Conservation (phyloP, 495 filamentous ascomycete species). For the Penicillium mononematosum region DNA sequence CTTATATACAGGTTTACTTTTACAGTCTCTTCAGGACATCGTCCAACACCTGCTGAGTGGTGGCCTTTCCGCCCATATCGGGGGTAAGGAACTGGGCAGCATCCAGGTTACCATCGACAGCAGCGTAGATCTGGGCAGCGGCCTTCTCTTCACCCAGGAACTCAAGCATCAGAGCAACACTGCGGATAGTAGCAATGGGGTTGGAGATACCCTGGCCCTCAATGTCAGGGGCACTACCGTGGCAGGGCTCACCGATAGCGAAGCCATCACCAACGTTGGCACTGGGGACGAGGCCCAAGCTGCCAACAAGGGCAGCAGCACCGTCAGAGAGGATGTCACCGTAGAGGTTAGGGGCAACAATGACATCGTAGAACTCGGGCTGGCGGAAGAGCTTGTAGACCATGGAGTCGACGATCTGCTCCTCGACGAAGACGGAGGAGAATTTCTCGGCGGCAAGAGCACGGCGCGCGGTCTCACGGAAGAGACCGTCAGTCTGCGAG, state of each 20-base stretch:
- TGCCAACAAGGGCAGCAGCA: slow-evolving; percentile 93
- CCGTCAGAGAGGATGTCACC: slow-evolving; percentile 96
- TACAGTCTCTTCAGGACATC: slow-evolving; percentile 88
- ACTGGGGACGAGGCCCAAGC: slow-evolving; percentile 86
- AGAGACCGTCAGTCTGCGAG: slow-evolving; percentile 93
- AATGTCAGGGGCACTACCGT: slow-evolving; percentile 95
- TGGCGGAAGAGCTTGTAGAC: slow-evolving; percentile 99
- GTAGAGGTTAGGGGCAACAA: slow-evolving; percentile 97
- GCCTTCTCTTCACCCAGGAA: slow-evolving; percentile 85
- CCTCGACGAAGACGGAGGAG: slow-evolving; percentile 68
- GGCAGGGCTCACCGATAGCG: slow-evolving; percentile 97
- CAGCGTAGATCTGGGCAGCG: slow-evolving; percentile 83
- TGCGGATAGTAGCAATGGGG: slow-evolving; percentile 91
- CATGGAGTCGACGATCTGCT: slow-evolving; percentile 99
- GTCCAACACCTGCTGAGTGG: slow-evolving; percentile 82
- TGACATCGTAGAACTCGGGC: slow-evolving; percentile 91
- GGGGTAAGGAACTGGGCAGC: slow-evolving; percentile 80
- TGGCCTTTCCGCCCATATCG: slow-evolving; percentile 86
- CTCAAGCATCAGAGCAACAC: slow-evolving; percentile 91
- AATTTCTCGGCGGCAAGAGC: slow-evolving; percentile 67
- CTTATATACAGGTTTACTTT: slow-evolving; percentile 27
- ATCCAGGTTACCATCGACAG: slow-evolving; percentile 88
- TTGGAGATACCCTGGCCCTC: slow-evolving; percentile 90
- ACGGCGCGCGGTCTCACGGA: slow-evolving; percentile 72
- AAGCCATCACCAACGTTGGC: slow-evolving; percentile 95